Conservation (phyloP, 345 rosid genomes). For the Tarenaya hassleriana region DNA sequence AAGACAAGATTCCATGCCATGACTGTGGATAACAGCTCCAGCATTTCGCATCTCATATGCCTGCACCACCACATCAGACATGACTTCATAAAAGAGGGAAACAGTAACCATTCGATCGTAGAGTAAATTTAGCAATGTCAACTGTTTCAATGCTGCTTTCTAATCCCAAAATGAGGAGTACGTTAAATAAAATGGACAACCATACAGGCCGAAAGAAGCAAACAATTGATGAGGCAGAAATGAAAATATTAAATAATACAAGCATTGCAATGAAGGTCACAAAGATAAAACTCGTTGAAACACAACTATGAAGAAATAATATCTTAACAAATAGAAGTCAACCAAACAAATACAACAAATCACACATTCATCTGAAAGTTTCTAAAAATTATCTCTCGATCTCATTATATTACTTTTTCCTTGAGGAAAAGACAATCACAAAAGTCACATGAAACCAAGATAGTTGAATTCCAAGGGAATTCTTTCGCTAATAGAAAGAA, state of each 20-base stretch:
- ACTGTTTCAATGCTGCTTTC: constrained; percentile 5
- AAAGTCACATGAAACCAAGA: constrained; percentile 10
- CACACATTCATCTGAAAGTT: neutral
- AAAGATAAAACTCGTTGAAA: neutral
- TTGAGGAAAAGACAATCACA: neutral
- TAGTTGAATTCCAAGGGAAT: neutral
- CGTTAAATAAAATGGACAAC: constrained; percentile 9
- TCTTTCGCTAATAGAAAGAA: constrained; percentile 5
- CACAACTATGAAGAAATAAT: constrained; percentile 2
- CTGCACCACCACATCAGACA: constrained; percentile 32
- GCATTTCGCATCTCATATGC: constrained; percentile 85
- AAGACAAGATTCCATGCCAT: constrained; percentile 94
- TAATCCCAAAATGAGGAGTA: constrained; percentile 3
- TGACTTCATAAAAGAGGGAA: constrained; percentile 8
- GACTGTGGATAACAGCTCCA: constrained; percentile 98
- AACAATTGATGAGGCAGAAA: neutral
- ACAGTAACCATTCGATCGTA: constrained; percentile 2
- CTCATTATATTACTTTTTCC: too few relatives aligned
- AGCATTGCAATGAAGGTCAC: neutral
- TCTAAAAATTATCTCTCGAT: too few relatives aligned
- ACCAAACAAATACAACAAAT: too few relatives aligned
- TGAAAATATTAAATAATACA: neutral
- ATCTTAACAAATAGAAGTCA: neutral
- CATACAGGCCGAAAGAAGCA: constrained; percentile 11
- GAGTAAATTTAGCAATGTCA: neutral